Conservation (phyloP, 2,329 filamentous ascomycete species). For the Nemania serpens region DNA sequence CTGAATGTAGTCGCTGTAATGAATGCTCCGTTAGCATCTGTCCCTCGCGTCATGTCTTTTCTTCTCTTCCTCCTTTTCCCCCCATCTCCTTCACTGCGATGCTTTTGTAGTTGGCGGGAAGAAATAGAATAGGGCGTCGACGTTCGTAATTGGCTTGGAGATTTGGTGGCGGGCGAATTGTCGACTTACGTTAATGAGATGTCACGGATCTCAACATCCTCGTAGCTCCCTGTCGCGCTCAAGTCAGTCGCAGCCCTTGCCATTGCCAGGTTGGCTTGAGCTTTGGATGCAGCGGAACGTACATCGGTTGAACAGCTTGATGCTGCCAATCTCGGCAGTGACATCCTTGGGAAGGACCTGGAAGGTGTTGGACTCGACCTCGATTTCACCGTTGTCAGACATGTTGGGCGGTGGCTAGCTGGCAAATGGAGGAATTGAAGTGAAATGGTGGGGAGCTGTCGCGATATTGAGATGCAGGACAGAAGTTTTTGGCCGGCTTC, state of each 20-base stretch:
- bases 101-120: conserved; percentile 21
- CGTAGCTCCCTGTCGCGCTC: conserved; percentile 65
- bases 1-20: conserved; percentile 94
- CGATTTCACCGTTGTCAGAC: conserved; percentile 82
- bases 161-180: conserved; percentile 34
- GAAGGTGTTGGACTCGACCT: conserved; percentile 69
- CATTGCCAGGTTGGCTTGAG: conserved; percentile 18
- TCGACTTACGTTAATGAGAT: conserved; percentile 96
- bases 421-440: conserved; percentile 29
- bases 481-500: conserved; percentile 41
- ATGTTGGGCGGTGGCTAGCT: conserved; percentile 55
- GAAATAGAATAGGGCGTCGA: not conserved
- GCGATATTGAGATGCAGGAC: conserved; percentile 38
- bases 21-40: conserved; percentile 42
- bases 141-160: conserved; percentile 22
- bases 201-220: conserved; percentile 99
- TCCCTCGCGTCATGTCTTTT: conserved; percentile 24
- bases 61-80: not conserved
- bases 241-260: conserved; percentile 19
- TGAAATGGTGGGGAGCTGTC: conserved; percentile 40
- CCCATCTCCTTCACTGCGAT: conserved; percentile 10
- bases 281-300: conserved; percentile 35
- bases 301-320: conserved; percentile 77
- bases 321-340: conserved; percentile 72
- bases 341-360: conserved; percentile 80